phyloP scores from a whole-genome alignment of 2,329 filamentous ascomycete species.

The Aureobasidium melanogenum region DNA sequence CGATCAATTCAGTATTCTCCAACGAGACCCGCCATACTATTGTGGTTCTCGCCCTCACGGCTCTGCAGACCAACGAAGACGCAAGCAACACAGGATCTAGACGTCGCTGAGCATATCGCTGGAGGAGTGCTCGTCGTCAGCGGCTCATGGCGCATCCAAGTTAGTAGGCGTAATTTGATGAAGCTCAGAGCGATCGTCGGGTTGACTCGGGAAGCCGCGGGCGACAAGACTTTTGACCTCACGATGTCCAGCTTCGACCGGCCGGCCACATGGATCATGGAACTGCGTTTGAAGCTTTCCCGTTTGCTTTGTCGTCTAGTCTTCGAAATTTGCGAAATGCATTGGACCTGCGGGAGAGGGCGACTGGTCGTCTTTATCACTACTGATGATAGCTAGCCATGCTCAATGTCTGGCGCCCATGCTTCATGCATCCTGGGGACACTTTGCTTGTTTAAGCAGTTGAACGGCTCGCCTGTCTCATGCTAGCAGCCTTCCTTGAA shows the following conservation, averaged over 20 bases:
- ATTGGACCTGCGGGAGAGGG: not conserved
- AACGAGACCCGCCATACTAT: not conserved
- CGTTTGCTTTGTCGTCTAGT: not conserved
- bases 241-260: not conserved
- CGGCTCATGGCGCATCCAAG: not conserved
- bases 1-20: not conserved
- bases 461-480: not conserved
- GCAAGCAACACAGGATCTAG: not conserved
- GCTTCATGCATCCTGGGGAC: constrained; percentile 3
- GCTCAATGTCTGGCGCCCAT: constrained; percentile 3
- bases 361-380: not conserved
- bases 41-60: not conserved
- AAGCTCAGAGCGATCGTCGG: constrained; percentile 7
- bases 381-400: not conserved
- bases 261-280: not conserved
- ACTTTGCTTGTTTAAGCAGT: constrained; percentile 3
- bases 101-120: not conserved
- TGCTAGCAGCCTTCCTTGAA: not conserved
- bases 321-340: not conserved
- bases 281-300: not conserved
- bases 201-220: constrained; percentile 4
- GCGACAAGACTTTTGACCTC: constrained; percentile 2
- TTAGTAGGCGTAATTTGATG: constrained; percentile 10
- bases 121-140: not conserved
- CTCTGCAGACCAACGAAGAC: not conserved